Percentiles rank a stretch among this genome's conserved stretches.
These are phyloP conservation scores for Chionographis japonica DNA, from an alignment of 106 monocot genomes.

Conservation along the genomic window DNA sequence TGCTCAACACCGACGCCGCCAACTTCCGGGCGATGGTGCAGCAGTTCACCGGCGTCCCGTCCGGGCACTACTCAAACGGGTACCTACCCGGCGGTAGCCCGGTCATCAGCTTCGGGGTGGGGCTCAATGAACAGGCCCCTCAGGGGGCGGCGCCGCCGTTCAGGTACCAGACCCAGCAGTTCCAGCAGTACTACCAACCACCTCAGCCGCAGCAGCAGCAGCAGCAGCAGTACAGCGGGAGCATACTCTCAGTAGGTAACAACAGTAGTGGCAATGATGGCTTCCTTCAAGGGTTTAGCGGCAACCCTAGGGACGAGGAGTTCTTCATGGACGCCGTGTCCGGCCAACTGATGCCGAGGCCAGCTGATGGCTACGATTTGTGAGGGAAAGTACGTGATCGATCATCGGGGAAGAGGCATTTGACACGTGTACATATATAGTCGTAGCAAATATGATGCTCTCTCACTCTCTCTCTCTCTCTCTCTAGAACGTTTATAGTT, in stretches of 20 bases:
- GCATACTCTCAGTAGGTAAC: background rate
- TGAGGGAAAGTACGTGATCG: background rate
- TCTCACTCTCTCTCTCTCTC: too few relatives aligned
- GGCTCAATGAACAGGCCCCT: background rate
- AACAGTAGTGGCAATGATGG: background rate
- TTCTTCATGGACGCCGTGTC: background rate
- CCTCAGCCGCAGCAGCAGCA: slow-evolving; percentile 11
- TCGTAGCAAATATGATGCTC: too few relatives aligned
- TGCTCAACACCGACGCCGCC: slow-evolving; percentile 63
- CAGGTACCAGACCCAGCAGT: background rate
- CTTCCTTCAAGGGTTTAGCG: slow-evolving; percentile 1
- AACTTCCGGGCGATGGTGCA: slow-evolving; percentile 76
- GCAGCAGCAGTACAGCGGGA: background rate
- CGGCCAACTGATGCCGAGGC: background rate
- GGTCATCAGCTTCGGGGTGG: slow-evolving; percentile 15
- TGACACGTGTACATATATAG: too few relatives aligned
- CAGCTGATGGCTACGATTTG: background rate
- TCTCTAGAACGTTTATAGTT: too few relatives aligned
- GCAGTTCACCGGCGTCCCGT: slow-evolving; percentile 57
- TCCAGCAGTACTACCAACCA: background rate
- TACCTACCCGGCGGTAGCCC: background rate
- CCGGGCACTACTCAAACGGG: slow-evolving; percentile 8
- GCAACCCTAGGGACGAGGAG: background rate
- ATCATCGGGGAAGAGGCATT: too few relatives aligned
- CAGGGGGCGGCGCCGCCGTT: background rate